Base-by-base conservation (phyloP, 352 stramenopile species). In the Elongisporangium undulatum region DNA sequence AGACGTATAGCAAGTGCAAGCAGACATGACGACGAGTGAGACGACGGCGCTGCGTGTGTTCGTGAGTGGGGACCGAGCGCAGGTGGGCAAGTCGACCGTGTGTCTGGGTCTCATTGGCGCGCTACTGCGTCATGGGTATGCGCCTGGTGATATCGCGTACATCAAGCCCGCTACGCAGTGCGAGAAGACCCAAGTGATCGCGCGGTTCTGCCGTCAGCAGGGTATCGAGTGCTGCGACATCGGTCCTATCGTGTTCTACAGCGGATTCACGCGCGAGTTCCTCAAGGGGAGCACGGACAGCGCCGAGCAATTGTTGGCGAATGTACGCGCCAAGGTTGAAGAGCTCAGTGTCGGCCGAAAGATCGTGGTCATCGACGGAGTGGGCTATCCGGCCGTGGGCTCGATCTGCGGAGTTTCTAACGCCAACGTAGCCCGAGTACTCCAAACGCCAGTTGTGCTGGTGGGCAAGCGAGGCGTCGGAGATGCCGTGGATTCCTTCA, bases 161-260 rank as follows among this genome's bases (percentile, higher is more conserved):
- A 99, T 99, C 63, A 99, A 99, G 74, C 96, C 97, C 2, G 95
- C 94, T 17, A 99, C 97, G 19, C 97, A 99, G 77, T 98, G 94
- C 67, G 96, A 99, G 72, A 77, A 88, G 69, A 83, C 86, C 16
- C 96, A 99, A 73, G 71, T 98, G 19, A 87, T 99, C 45, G 77
- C 90, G 61, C 82, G 87, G 48, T 99, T 96, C 73, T 99, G 96
- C 68, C 77, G 92, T 19, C 68, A 81, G 17, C 70, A 93, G 22
- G 92, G 90, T 13, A 94, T 99, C 58, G 58, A 73, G 6, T 93
- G 88, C 76, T 80, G 82, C 79, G 56, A 93, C 59, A 89, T 99
- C 53, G 94, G 96, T 0, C 96, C 97, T 0, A 94, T 99, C 61
- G 87, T 99, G 2, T 99, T 98, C 70, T 98, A 98, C 74, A 93